phyloP scores from a whole-genome alignment of 2,329 filamentous ascomycete genomes.

The Talaromyces pinophilus region DNA sequence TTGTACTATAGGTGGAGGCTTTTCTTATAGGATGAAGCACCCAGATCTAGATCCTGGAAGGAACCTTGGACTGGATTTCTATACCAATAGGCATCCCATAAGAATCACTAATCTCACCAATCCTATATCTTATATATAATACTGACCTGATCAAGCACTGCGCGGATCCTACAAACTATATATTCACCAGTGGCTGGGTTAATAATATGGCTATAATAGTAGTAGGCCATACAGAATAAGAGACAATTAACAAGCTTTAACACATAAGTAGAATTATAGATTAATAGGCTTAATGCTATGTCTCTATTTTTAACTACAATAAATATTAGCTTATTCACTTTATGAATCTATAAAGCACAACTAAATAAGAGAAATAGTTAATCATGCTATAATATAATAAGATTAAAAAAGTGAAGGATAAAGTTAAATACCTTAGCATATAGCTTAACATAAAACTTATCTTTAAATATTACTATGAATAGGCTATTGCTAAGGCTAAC shows the following conservation, averaged over 20 bases:
- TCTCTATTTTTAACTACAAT: not conserved
- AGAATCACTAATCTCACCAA: not conserved
- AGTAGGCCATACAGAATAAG: not conserved
- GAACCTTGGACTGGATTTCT: not conserved
- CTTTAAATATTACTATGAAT: not conserved
- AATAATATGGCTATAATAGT: not conserved
- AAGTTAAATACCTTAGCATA: not conserved
- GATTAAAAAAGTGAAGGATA: fast-evolving
- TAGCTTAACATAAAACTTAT: not conserved
- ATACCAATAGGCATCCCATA: conserved; percentile 1
- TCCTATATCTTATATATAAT: conserved; percentile 11
- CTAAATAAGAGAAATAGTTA: no score
- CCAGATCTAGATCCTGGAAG: not conserved
- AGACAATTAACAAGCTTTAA: not conserved
- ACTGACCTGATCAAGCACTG: not conserved
- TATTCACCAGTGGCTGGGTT: not conserved
- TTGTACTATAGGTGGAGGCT: no score
- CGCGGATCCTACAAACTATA: not conserved
- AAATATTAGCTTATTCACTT: conserved; percentile 11
- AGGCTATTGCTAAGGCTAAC: not conserved
- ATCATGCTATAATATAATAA: not conserved
- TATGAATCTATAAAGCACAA: not conserved
- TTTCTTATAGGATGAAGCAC: not conserved
- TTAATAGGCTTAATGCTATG: not conserved
- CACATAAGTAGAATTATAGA: not conserved